phyloP scores from a whole-genome alignment of 495 filamentous ascomycete genomes.

The Xylaria sp. region DNA sequence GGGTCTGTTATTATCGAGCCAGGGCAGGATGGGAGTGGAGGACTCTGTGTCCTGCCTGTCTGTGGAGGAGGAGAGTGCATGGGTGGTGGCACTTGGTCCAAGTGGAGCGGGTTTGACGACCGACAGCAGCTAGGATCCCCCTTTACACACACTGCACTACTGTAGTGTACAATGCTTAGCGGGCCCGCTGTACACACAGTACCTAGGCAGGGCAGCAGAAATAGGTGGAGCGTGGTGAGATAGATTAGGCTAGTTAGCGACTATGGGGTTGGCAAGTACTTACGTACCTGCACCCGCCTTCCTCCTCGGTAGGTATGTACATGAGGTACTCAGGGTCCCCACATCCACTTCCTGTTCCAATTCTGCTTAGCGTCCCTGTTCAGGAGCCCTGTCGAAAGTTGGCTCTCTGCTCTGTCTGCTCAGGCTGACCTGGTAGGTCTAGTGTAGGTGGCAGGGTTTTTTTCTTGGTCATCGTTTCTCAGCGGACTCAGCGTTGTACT shows the following conservation, averaged over 20 bases:
- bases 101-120: constrained; percentile 34
- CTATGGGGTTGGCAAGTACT: constrained; percentile 1
- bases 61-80: constrained; percentile 32
- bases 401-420: background rate
- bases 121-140: constrained; percentile 8
- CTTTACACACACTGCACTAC: background rate
- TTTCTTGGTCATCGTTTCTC: constrained; percentile 3
- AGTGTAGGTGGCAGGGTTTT: constrained; percentile 6
- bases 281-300: no score
- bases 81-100: constrained; percentile 37
- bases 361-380: background rate
- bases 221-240: constrained; percentile 9
- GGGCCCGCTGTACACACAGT: background rate
- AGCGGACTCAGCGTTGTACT: constrained; percentile 21
- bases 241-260: constrained; percentile 22
- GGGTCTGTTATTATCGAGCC: constrained; percentile 39
- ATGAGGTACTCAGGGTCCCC: background rate
- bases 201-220: background rate
- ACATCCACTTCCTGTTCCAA: constrained; percentile 1
- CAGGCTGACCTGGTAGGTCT: constrained; percentile 9
- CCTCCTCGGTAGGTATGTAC: background rate
- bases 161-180: background rate
- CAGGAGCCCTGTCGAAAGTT: constrained; percentile 16
- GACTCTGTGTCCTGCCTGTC: no score
- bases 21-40: constrained; percentile 35